Evolutionary conservation across 2,329 filamentous ascomycete species (phyloP).

Genomic region (Fusarium sp.): DNA sequence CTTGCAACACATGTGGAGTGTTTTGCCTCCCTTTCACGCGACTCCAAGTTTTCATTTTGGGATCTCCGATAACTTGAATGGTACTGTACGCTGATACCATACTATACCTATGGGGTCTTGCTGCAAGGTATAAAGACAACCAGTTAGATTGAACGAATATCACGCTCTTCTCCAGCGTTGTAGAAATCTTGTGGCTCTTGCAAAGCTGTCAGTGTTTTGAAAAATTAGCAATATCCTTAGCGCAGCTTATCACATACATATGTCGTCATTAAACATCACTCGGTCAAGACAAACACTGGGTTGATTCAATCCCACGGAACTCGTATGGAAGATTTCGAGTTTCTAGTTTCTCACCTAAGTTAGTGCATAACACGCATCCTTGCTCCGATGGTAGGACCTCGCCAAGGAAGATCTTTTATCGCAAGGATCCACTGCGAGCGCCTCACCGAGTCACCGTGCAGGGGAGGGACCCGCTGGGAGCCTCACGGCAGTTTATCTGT

Average conservation of each 20-base stretch:
- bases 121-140: background rate
- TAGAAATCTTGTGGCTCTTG: background rate
- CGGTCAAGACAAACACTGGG: background rate
- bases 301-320: constrained; percentile 8
- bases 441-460: constrained; percentile 27
- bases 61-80: background rate
- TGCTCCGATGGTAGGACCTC: constrained; percentile 10
- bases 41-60: background rate
- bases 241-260: background rate
- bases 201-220: background rate
- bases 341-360: background rate
- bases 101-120: background rate
- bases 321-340: constrained; percentile 6
- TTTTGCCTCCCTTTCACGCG: background rate
- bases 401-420: constrained; percentile 26
- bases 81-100: background rate
- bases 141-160: background rate
- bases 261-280: constrained; percentile 21
- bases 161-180: background rate
- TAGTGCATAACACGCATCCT: constrained; percentile 14
- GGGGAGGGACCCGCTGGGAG: constrained; percentile 19
- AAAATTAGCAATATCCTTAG: background rate
- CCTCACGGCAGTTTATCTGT: constrained; percentile 30
- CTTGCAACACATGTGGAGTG: background rate
- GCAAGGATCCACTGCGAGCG: constrained; percentile 6